Evolutionary conservation across 1,284 basidiomycete species (phyloP), one percentile per base, ranked within the genome.

Genomic region (Malassezia psittaci): DNA sequence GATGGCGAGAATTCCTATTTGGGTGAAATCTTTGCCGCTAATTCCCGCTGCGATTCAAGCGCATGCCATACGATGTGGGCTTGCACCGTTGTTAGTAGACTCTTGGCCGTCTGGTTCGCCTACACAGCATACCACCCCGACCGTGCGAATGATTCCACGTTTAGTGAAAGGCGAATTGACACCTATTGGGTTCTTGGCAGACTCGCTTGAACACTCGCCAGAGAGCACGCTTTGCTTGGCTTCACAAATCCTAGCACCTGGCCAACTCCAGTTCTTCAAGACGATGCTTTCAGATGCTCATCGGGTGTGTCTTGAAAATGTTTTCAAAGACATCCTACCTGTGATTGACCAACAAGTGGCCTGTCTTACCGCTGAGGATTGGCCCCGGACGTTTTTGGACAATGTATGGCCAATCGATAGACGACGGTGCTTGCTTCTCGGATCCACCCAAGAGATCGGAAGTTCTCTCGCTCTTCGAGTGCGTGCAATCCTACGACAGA

Each of bases 1-100:
- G 5, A 33, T 47, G 15, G 54, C 50, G 18, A 49, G 50, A 35
- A 15, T 24, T 10, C 48, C 16, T 11, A 5, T 37, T 13, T 9
- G 36, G 38, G 16, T 33, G 12, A 39, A 38, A 29, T 21, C 15
- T 10, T 39, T 35, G 16, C 29, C 49, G 29, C 38, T 43, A 10
- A 35, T 57, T 15, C 32, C 36, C 15, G 32, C 38, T 11, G 54
- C 54, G 21, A 50, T 57, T 10, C 15, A 21, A 5, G 42, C 54
- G 2, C 49, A 51, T 32, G 49, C 43, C 13, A 6, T 32, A 33
- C 54, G 54, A 34, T 48, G 54, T 12, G 54, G 49, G 29, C 12
- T 8, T 5, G 40, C 19, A 19, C 49, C 34, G 9, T 37, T 29
- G 21, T 19, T 24, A 16, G 10, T 15, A 34, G 32, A 18, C 15